Percentiles rank a stretch among this genome's conserved stretches.
phyloP scores from a whole-genome alignment of 2,329 filamentous ascomycete species.

The Beauveria medogensis region DNA sequence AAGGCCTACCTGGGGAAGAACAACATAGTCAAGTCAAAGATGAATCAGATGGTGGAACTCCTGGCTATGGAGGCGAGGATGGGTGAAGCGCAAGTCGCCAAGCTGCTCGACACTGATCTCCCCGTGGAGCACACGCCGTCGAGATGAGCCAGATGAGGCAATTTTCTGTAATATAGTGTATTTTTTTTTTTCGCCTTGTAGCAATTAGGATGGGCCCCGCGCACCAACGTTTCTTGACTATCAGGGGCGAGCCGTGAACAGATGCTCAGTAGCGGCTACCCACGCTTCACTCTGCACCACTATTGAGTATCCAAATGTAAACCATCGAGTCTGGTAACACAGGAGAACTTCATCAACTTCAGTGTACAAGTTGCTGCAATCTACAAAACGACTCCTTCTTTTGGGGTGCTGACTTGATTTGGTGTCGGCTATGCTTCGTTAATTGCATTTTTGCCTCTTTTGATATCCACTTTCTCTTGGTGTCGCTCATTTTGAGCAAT shows the following conservation, averaged over 20 bases:
- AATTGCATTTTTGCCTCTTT: background rate
- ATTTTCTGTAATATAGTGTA: background rate
- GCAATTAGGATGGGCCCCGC: background rate
- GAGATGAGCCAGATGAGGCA: no score
- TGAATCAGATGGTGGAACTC: slow-evolving; percentile 20
- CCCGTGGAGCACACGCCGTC: background rate
- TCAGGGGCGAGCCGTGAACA: no score
- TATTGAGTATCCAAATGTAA: no score
- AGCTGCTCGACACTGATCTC: slow-evolving; percentile 4
- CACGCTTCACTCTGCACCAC: no score
- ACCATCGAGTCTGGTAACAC: no score
- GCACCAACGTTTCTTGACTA: no score
- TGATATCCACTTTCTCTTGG: background rate
- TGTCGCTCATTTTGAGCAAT: background rate
- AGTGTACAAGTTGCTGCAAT: no score
- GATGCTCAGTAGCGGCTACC: no score
- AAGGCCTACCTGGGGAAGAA: slow-evolving; percentile 13
- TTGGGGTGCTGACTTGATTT: no score
- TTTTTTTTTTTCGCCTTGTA: background rate
- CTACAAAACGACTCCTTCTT: no score
- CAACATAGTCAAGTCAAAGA: slow-evolving; percentile 21
- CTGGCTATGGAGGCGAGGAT: slow-evolving; percentile 23
- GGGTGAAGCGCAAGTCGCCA: slow-evolving; percentile 15
- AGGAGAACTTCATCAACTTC: no score
- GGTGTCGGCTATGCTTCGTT: background rate